Percentiles rank a stretch among this genome's conserved stretches.
phyloP scores from a whole-genome alignment of 495 filamentous ascomycete species.

The Xylaria longipes region DNA sequence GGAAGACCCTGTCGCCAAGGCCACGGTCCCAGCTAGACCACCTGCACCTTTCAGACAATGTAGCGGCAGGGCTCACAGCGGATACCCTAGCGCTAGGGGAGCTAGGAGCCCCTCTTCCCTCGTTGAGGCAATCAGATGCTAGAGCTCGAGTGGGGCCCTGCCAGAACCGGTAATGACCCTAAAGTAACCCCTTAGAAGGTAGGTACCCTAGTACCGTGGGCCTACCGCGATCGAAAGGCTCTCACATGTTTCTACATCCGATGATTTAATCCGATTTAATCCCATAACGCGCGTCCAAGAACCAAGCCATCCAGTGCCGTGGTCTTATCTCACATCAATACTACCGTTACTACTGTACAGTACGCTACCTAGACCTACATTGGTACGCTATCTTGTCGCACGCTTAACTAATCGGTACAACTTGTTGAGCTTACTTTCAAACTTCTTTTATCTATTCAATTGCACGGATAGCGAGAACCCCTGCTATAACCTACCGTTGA shows the following conservation, averaged over 20 bases:
- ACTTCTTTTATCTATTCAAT: too few relatives aligned
- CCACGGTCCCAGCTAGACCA: neutral
- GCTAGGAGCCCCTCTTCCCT: neutral
- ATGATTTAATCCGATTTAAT: neutral
- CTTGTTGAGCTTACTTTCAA: too few relatives aligned
- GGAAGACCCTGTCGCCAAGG: slow-evolving; percentile 13
- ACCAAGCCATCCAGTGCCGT: neutral
- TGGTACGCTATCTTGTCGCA: too few relatives aligned
- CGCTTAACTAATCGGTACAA: too few relatives aligned
- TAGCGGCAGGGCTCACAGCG: neutral
- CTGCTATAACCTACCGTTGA: neutral
- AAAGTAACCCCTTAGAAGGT: neutral
- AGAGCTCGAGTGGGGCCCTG: neutral
- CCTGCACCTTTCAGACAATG: too few relatives aligned
- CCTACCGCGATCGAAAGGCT: neutral
- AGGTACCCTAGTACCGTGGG: too few relatives aligned
- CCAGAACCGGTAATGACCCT: slow-evolving; percentile 23
- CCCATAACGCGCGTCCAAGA: neutral
- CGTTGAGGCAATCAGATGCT: slow-evolving; percentile 22
- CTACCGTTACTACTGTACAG: too few relatives aligned
- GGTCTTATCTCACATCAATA: neutral
- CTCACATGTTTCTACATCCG: neutral
- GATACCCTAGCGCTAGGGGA: neutral
- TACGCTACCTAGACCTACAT: too few relatives aligned
- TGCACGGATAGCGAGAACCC: too few relatives aligned